Evolutionary conservation across 441 rosid genomes (phyloP), one percentile per base, ranked within the genome.

Genomic region (Oxalis stricta): DNA sequence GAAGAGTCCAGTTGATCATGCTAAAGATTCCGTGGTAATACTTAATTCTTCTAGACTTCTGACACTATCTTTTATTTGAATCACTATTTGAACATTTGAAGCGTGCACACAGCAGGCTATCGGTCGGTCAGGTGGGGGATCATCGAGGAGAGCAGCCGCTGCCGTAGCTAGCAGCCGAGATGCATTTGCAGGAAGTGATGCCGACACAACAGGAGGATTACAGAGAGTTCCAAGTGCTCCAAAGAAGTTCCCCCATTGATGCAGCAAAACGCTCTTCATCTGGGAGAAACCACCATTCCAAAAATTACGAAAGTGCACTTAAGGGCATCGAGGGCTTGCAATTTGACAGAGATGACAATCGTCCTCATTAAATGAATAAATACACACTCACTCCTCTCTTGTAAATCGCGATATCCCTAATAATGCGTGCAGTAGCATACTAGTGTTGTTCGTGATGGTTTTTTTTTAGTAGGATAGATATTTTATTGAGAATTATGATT

Each of bases 281-380:
- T 8, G 64, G 76, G 2, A 69, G 84, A 70, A 68, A 62, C 0
- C 11, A 67, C 9, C 72, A 70, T 21, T 48, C 58, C 18, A 76
- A 79, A 76, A 69, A 60, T 50, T 78, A 65, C 20, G 94, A 84
- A 37, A 49, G 72, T 3, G 59, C 84, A 38, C 71, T 86, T 4
- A 79, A 71, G 60, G 96, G 88, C 60, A 71, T 86, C 0, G 80
- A 80, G 66, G 50, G 81, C 51, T 65, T 82, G 57, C 71, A 63
- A 48, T 70, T 87, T 28, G 84, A 76, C 30, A 59, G 56, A 49
- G 81, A 73, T 5, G 89, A 77, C 49, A 78, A 66, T 69, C 77
- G 65, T 65, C 85, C 66, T 32, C 69, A 69, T 47, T 75, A 64
- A 64, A 57, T 35, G 55, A 38, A n/a, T n/a, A n/a, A n/a, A n/a